These are phyloP conservation scores for Neoarthrinium moseri DNA, from an alignment of 2,329 filamentous ascomycete species.

Conservation along the genomic window DNA sequence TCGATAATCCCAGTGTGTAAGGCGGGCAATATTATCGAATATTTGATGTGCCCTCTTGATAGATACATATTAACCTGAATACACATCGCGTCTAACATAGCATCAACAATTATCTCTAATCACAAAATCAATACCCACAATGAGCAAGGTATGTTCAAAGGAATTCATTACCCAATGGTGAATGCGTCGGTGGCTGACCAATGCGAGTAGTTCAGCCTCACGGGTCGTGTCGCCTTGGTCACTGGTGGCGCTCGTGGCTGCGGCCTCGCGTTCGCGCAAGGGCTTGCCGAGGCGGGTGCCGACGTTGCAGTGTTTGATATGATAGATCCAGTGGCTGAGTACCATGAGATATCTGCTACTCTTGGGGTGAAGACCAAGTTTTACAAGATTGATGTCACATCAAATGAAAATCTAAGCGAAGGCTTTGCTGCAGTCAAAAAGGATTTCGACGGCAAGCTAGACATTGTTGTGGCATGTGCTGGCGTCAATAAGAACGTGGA, in stretches of 20 bases:
- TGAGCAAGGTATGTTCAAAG: constrained; percentile 2
- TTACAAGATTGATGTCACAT: constrained; percentile 40
- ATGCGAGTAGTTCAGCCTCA: constrained; percentile 48
- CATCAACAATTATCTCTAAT: no score
- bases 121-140: no score
- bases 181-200: no score
- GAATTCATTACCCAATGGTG: no score
- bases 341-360: constrained; percentile 37
- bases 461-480: constrained; percentile 43
- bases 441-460: constrained; percentile 32
- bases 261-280: constrained; percentile 43
- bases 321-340: constrained; percentile 35
- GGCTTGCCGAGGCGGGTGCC: constrained; percentile 44
- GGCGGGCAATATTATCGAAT: no score
- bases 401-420: constrained; percentile 22
- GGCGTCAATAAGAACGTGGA: constrained; percentile 42
- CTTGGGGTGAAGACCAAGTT: constrained; percentile 38
- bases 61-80: no score
- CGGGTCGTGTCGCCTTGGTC: constrained; percentile 43
- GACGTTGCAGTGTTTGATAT: constrained; percentile 47
- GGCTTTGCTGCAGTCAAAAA: constrained; percentile 28
- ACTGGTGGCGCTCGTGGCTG: constrained; percentile 46
- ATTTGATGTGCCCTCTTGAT: no score
- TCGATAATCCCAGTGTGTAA: no score
- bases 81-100: no score